phyloP scores from a whole-genome alignment of 495 filamentous ascomycete genomes.

The Penicillium psychrofluorescens region DNA sequence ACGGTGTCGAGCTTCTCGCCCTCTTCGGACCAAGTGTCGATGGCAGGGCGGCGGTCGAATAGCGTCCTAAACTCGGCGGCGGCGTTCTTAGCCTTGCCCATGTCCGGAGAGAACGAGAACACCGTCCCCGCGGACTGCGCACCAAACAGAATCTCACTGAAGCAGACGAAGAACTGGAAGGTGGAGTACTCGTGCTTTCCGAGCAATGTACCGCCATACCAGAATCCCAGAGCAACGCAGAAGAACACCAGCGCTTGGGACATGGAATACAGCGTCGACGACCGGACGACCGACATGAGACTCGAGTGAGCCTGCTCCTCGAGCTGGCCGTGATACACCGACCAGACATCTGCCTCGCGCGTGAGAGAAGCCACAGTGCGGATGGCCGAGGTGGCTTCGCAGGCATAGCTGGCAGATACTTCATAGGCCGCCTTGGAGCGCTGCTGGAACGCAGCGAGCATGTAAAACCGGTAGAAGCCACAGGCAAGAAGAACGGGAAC shows the following conservation, averaged over 20 bases:
- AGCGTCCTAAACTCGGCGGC: slow-evolving; percentile 67
- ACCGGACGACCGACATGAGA: slow-evolving; percentile 57
- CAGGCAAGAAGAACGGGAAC: slow-evolving; percentile 72
- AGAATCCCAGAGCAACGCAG: slow-evolving; percentile 83
- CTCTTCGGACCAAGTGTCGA: slow-evolving; percentile 75
- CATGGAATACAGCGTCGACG: slow-evolving; percentile 67
- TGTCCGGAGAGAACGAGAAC: slow-evolving; percentile 79
- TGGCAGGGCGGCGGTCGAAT: slow-evolving; percentile 70
- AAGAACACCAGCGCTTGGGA: slow-evolving; percentile 77
- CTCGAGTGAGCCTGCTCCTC: slow-evolving; percentile 52
- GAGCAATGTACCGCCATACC: slow-evolving; percentile 82
- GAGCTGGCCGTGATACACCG: slow-evolving; percentile 63
- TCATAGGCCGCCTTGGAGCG: slow-evolving; percentile 66
- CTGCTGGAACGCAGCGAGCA: slow-evolving; percentile 68
- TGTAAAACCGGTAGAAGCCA: slow-evolving; percentile 81
- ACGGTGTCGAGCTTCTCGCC: slow-evolving; percentile 53
- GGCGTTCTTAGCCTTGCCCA: slow-evolving; percentile 81
- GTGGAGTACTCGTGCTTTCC: slow-evolving; percentile 60
- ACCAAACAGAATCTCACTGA: slow-evolving; percentile 71
- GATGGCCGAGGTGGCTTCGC: slow-evolving; percentile 85
- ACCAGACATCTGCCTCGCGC: slow-evolving; percentile 71
- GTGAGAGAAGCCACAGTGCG: slow-evolving; percentile 89
- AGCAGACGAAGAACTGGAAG: slow-evolving; percentile 82
- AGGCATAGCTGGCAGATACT: slow-evolving; percentile 72
- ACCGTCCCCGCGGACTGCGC: slow-evolving; percentile 80